A percentile compares a stretch with the other conserved stretches of the same genome.
Evolutionary conservation across 257 asterid species (phyloP).

Genomic region (Solanum chmielewskii): DNA sequence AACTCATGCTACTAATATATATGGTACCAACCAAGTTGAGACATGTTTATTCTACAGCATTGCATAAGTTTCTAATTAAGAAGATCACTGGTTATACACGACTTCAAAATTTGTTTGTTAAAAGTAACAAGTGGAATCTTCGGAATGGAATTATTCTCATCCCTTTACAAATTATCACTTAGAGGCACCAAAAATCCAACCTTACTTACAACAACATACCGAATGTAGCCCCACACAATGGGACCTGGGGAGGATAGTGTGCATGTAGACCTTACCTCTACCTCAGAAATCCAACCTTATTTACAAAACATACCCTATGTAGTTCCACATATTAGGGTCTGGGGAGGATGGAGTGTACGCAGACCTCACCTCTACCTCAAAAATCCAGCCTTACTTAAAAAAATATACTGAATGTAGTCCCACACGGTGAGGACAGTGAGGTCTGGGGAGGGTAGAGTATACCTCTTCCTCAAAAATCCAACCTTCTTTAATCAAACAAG

Average conservation of each 20-base stretch:
- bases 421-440: no score
- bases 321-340: no score
- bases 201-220: background rate
- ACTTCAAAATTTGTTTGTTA: background rate
- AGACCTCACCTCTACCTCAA: no score
- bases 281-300: background rate
- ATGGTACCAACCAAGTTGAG: background rate
- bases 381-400: no score
- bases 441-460: no score
- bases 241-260: rapidly evolving
- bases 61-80: background rate
- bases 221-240: rapidly evolving
- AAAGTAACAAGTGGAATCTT: slow-evolving; percentile 16
- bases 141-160: slow-evolving; percentile 29
- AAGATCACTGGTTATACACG: background rate
- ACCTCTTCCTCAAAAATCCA: background rate
- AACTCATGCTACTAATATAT: background rate
- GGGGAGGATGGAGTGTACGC: no score
- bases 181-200: slow-evolving; percentile 44
- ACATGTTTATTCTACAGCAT: background rate
- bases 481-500: slow-evolving; percentile 17
- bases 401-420: no score
- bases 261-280: no score
- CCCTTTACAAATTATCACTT: slow-evolving; percentile 39
- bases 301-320: no score